Base-by-base conservation (phyloP, 495 filamentous ascomycete species). In the Penicillium dipodomyicola region DNA sequence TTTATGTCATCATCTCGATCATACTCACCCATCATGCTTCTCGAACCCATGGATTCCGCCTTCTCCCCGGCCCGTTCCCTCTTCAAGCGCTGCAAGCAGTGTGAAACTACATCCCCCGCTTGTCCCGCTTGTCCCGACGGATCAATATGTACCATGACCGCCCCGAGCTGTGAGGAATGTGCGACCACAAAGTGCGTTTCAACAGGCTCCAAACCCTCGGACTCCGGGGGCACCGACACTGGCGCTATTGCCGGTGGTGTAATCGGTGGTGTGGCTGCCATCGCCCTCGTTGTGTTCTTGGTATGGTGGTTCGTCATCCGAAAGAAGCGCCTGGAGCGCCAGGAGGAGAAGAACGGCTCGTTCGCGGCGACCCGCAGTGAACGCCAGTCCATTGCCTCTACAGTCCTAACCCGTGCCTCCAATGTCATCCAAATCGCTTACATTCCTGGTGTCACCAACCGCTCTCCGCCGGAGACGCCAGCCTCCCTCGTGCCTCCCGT, bases 351-450 rank as follows among this genome's bases (percentile, higher is more conserved):
- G 55, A 70, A 75, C 25, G 74, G 73, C 58, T 72, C 79, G 43
- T 73, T 86, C 54, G 84, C 85, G 60, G 86, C 88, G 59, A 80
- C 86, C 49, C 82, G 88, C 57, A 82, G 86, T 25, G 91, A 90
- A 25, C 90, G 92, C 35, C 91, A 96, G 63, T 97, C 92, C 37
- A 91, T 97, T 65, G 94, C 95, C 15, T 96, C 92, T 10, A 97
- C 93, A 48, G 90, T 97, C 52, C 84, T 96, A 52, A 97, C 94
- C 6, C 87, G 94, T 45, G 94, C 94, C 43, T 97, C 93, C 57
- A 97, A 98, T 75, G 90, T 98, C 68, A 98, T 98, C 58, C 94
- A 97, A 74, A 98, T 98, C 70, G 94, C 95, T 43, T 98, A 97
- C 71, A 97, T 98, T 61, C 94, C 94, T 47, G 94, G 94, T 44